Base-by-base conservation (phyloP, 2,329 filamentous ascomycete genomes). In the Curvularia verruculosa region DNA sequence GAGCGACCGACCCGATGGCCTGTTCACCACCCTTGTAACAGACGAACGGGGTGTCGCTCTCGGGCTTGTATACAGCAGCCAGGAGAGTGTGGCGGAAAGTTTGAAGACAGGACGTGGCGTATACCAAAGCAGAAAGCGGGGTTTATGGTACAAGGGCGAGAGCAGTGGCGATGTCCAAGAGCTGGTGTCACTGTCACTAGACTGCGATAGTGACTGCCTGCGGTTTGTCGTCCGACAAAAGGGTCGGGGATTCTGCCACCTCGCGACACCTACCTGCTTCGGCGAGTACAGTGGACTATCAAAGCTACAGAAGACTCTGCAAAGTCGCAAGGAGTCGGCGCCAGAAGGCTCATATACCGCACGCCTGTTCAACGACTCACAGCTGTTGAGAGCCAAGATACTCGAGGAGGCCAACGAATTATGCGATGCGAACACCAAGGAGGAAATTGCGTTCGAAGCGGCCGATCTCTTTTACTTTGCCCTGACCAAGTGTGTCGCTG, bases 321-420 rank as follows among this genome's bases (percentile, higher is more conserved):
- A 89, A 63, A 89, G 87, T 39, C 88, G 95, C 67, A 96, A 95
- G 75, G 79, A 84, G 40, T 91, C 90, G 18, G 93, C 94, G 0
- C 94, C 95, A 0, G 84, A 85, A 63, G 94, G 93, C 1, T 99
- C 95, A 12, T 99, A 99, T 77, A 99, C 95, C 4, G 91, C 92
- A 18, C 85, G 94, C 31, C 82, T 99, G 1, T 99, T 98, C 82
- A 93, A 89, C 18, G 95, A 99, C 63, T 86, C 91, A 67, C 93
- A 96, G 75, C 84, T 99, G 53, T 80, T 97, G 52, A 85, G 91
- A 41, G 95, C 95, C 3, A 99, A 99, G 83, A 97, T 99, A 54
- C 96, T 98, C 87, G 95, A 99, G 77, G 95, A 99, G 77, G 95
- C 95, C 0, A 91, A 96, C 71, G 95, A 99, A 79, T 84, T 99